phyloP scores from a whole-genome alignment of 2,329 filamentous ascomycete species.

The Stachybotrys chartarum region DNA sequence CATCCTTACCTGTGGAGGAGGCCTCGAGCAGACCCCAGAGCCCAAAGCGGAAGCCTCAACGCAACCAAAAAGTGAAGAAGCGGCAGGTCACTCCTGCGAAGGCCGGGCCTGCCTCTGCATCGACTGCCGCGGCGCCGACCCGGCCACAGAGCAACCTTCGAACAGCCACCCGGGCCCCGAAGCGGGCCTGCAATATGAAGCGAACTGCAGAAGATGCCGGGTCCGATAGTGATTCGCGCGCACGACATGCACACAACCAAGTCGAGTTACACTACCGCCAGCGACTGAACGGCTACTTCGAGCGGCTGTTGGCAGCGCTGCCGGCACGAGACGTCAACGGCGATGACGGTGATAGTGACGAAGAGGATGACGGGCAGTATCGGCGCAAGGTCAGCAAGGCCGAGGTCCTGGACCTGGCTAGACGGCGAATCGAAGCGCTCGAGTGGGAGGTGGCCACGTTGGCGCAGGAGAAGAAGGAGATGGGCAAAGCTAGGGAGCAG shows the following conservation, averaged over 20 bases:
- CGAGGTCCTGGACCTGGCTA: constrained; percentile 37
- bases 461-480: constrained; percentile 28
- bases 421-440: constrained; percentile 31
- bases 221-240: constrained; percentile 16
- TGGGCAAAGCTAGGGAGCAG: constrained; percentile 8
- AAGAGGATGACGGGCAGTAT: constrained; percentile 16
- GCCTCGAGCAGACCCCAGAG: neutral
- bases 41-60: neutral
- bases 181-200: neutral
- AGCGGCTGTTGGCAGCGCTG: constrained; percentile 32
- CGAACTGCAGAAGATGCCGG: constrained; percentile 9
- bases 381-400: constrained; percentile 29
- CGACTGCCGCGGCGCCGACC: neutral
- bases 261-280: constrained; percentile 43
- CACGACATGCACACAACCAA: constrained; percentile 31
- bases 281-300: constrained; percentile 37
- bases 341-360: constrained; percentile 16
- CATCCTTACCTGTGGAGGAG: neutral
- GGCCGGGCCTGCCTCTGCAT: neutral
- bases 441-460: constrained; percentile 28
- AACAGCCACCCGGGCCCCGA: neutral
- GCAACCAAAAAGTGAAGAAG: neutral
- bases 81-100: neutral
- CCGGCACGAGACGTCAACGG: constrained; percentile 21
- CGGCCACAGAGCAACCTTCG: neutral